A percentile compares a stretch with the other conserved stretches of the same genome.
phyloP scores from a whole-genome alignment of 2,329 filamentous ascomycete species.

The Anthostomella pinea region DNA sequence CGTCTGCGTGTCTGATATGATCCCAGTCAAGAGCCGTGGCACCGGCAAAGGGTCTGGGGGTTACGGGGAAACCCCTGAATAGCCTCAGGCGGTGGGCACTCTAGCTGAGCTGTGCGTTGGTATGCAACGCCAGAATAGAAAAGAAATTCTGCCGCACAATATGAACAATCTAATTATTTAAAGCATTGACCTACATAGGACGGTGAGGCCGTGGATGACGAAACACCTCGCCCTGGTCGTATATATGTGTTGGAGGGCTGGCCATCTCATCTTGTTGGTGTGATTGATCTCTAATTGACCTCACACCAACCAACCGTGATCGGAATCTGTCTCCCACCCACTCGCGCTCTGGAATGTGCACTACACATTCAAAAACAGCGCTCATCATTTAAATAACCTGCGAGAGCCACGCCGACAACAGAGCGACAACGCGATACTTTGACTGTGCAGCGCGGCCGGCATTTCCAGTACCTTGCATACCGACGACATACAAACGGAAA shows the following conservation, averaged over 20 bases:
- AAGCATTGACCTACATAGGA: slow-evolving; percentile 15
- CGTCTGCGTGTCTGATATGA: slow-evolving; percentile 18
- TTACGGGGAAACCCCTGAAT: slow-evolving; percentile 19
- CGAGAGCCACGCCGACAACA: too few species aligned
- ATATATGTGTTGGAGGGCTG: slow-evolving; percentile 17
- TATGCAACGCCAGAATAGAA: slow-evolving; percentile 14
- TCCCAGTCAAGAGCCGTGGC: slow-evolving; percentile 15
- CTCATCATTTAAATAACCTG: too few species aligned
- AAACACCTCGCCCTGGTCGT: slow-evolving; percentile 17
- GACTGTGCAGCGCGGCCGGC: too few species aligned
- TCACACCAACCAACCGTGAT: too few species aligned
- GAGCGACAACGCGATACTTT: too few species aligned
- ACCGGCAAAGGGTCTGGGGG: slow-evolving; percentile 15
- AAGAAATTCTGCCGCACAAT: slow-evolving; percentile 23
- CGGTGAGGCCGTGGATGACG: slow-evolving; percentile 30
- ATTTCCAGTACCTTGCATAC: too few species aligned
- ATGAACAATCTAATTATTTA: slow-evolving; percentile 32
- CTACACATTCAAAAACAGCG: too few species aligned
- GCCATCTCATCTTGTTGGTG: too few species aligned
- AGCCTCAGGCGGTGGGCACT: slow-evolving; percentile 15
- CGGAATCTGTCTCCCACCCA: too few species aligned
- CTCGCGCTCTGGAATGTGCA: too few species aligned
- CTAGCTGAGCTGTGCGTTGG: slow-evolving; percentile 20
- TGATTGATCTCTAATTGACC: too few species aligned
- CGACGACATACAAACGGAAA: too few species aligned